These are phyloP conservation scores for Phytopythium litorale DNA, from an alignment of 352 stramenopile genomes.

Conservation along the genomic window DNA sequence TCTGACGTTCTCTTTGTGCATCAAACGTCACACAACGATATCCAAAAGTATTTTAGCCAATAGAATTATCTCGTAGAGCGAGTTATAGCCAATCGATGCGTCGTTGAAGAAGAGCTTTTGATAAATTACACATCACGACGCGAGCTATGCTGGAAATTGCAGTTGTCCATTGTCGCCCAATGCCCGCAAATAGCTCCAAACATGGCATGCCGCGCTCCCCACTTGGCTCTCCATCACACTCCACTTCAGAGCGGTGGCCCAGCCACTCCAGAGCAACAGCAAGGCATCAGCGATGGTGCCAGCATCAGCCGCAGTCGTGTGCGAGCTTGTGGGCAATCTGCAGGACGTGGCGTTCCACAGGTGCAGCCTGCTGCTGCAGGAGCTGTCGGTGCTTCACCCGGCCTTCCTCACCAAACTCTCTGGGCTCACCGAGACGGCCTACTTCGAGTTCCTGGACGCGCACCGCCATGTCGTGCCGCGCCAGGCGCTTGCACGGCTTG, in stretches of 20 bases:
- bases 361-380: constrained; percentile 52
- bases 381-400: constrained; percentile 44
- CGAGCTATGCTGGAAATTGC: background rate
- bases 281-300: background rate
- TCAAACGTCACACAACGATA: no score
- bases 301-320: constrained; percentile 7
- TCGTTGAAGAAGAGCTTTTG: background rate
- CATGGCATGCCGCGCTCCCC: background rate
- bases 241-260: background rate
- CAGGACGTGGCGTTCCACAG: constrained; percentile 59
- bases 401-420: constrained; percentile 49
- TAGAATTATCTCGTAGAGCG: background rate
- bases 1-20: constrained; percentile 1
- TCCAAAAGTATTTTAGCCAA: no score
- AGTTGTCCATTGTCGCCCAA: background rate
- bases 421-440: constrained; percentile 51
- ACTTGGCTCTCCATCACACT: background rate
- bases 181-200: background rate
- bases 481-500: constrained; percentile 17
- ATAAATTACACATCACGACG: background rate
- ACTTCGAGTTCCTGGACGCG: constrained; percentile 33
- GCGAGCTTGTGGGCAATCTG: constrained; percentile 56
- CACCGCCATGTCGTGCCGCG: constrained; percentile 29
- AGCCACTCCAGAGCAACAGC: no score
- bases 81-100: background rate